Percentiles rank a stretch among this genome's conserved stretches.
Evolutionary conservation across 2,329 filamentous ascomycete species (phyloP).

Genomic region (Cladosporium sp.): DNA sequence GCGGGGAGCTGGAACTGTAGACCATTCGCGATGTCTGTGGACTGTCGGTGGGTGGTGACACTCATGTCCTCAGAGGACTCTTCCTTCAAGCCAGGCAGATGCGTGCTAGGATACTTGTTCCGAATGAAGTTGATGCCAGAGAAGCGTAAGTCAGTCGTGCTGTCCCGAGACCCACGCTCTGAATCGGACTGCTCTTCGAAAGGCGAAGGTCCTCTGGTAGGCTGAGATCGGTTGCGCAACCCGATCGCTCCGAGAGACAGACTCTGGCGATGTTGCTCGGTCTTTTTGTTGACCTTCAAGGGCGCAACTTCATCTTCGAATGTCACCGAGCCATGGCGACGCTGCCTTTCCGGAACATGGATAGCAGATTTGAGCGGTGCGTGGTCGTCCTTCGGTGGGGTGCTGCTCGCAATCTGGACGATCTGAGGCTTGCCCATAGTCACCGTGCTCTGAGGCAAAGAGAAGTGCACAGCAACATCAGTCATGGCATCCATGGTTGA

Average conservation of each 20-base stretch:
- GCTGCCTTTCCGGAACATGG: slow-evolving; percentile 17
- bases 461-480: slow-evolving; percentile 41
- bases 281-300: slow-evolving; percentile 35
- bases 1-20: slow-evolving; percentile 34
- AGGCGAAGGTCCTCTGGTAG: slow-evolving; percentile 24
- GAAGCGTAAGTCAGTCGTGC: slow-evolving; percentile 30
- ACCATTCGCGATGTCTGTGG: slow-evolving; percentile 20
- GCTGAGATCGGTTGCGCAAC: slow-evolving; percentile 26
- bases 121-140: slow-evolving; percentile 26
- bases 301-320: slow-evolving; percentile 39
- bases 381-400: slow-evolving; percentile 27
- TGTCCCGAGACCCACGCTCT: slow-evolving; percentile 26
- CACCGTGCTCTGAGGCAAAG: slow-evolving; percentile 38
- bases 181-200: slow-evolving; percentile 27
- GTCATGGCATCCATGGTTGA: slow-evolving; percentile 37
- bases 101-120: slow-evolving; percentile 32
- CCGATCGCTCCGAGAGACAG: slow-evolving; percentile 24
- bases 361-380: slow-evolving; percentile 24
- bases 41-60: slow-evolving; percentile 30
- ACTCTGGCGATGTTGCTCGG: slow-evolving; percentile 24
- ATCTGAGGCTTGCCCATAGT: slow-evolving; percentile 38
- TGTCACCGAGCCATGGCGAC: slow-evolving; percentile 26
- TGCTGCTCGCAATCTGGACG: slow-evolving; percentile 33
- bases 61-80: slow-evolving; percentile 51
- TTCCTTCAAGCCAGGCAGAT: slow-evolving; percentile 50